Percentiles rank a stretch among this genome's conserved stretches.
phyloP scores from a whole-genome alignment of 1,284 basidiomycete species.

The Moesziomyces sp. region DNA sequence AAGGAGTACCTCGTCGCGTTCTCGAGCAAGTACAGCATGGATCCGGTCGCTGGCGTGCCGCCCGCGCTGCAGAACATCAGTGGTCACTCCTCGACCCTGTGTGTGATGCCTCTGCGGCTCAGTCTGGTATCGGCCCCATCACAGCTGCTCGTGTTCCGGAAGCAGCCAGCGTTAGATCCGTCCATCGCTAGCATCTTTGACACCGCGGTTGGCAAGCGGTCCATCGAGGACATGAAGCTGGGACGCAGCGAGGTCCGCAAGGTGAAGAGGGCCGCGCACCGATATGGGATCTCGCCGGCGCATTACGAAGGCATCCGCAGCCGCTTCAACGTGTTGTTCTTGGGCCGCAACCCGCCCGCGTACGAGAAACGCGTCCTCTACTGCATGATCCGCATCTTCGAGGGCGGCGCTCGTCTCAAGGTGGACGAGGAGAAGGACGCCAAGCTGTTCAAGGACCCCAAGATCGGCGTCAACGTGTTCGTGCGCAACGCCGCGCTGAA shows the following conservation, averaged over 20 bases:
- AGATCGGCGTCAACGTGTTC: conserved; percentile 29
- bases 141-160: conserved; percentile 4
- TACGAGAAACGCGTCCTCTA: conserved; percentile 36
- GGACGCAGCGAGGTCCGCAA: conserved; percentile 24
- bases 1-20: conserved; percentile 28
- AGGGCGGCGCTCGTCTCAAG: conserved; percentile 22
- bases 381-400: conserved; percentile 29
- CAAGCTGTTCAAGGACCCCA: conserved; percentile 23
- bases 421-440: conserved; percentile 14
- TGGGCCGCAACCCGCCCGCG: conserved; percentile 11
- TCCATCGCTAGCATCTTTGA: conserved; percentile 18
- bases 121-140: conserved; percentile 17
- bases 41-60: conserved; percentile 27
- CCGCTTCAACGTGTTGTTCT: conserved; percentile 42
- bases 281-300: conserved; percentile 17
- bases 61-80: conserved; percentile 5
- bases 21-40: conserved; percentile 31
- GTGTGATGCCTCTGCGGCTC: conserved; percentile 28
- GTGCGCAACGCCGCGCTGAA: conserved; percentile 21
- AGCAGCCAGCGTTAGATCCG: conserved; percentile 5
- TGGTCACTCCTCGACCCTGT: conserved; percentile 14
- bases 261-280: conserved; percentile 20
- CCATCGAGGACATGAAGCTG: conserved; percentile 17
- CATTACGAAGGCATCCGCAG: conserved; percentile 24
- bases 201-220: conserved; percentile 9